Evolutionary conservation across 305 asterid species (phyloP).

Genomic region (Euphrasia arctica): DNA sequence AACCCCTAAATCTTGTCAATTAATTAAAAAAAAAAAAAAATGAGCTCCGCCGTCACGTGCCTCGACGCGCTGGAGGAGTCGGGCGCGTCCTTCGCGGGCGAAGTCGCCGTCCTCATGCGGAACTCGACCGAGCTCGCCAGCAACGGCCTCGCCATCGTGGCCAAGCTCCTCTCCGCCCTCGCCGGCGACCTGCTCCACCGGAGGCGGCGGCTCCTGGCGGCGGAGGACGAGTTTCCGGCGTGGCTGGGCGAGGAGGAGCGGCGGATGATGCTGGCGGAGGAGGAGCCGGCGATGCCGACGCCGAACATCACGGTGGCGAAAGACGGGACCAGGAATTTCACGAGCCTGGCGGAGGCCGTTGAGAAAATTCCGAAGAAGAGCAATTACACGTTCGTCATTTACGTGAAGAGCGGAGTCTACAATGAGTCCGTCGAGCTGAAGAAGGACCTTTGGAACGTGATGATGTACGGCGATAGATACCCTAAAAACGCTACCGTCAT

Average conservation of each 20-base stretch:
- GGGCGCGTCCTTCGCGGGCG: conserved; percentile 40
- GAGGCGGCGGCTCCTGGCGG: no score
- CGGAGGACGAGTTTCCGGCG: conserved; percentile 39
- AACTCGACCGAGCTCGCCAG: conserved; percentile 58
- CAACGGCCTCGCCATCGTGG: conserved; percentile 67
- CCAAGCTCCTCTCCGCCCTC: conserved; percentile 43
- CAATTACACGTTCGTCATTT: conserved; percentile 45
- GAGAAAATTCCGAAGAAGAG: conserved; percentile 58
- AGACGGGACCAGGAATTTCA: conserved; percentile 59
- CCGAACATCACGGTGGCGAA: conserved; percentile 64
- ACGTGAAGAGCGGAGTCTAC: conserved; percentile 62
- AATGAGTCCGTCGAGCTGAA: conserved; percentile 62
- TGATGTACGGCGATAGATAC: conserved; percentile 69
- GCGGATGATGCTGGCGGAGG: conserved; percentile 65
- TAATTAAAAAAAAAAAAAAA: no score
- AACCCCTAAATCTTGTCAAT: no score
- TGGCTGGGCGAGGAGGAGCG: conserved; percentile 64
- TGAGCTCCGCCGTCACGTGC: conserved; percentile 62
- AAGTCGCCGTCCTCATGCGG: conserved; percentile 37
- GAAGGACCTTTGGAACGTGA: conserved; percentile 63
- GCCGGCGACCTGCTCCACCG: conserved; percentile 48
- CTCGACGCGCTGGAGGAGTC: conserved; percentile 57
- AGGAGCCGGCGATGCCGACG: conserved; percentile 33
- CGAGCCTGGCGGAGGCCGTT: conserved; percentile 54
- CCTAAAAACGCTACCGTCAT: conserved; percentile 49